Evolutionary conservation across 148 eudicot genomes (phyloP), one percentile per base, ranked within the genome.

Genomic region (Nepenthes gracilis): DNA sequence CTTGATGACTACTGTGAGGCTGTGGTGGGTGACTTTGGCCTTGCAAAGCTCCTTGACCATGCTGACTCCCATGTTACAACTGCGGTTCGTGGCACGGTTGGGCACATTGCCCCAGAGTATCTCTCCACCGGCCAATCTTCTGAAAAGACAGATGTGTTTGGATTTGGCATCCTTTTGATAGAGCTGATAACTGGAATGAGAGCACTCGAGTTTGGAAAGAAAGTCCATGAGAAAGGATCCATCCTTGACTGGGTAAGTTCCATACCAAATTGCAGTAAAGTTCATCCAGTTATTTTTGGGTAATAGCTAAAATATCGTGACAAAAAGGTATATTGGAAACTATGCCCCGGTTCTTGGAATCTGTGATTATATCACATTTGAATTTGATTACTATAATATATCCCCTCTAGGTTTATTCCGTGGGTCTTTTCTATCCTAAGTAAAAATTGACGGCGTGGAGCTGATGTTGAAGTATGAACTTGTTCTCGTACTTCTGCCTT

Each of bases 121-220:
- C 89, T 90, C 61, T 90, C 97, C 60, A 90, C 97, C 0, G 97
- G 97, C 36, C 90, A 87, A 40, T 87, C 95, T 2, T 85, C 97
- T 33, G 97, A 87, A 57, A 90, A 90, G 66, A 90, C 97, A 2
- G 97, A 90, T 43, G 97, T 87, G 11, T 90, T 87, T 65, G 97
- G 97, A 36, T 91, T 85, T 61, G 97, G 97, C 12, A 81, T 85
- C 70, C 87, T 91, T 49, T 64, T 91, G 57, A 47, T 91, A 53
- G 97, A 91, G 80, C 90, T 91, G 10, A 85, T 91, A 15, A 91
- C 97, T 36, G 96, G 97, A 38, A 83, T 77, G 83, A 75, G 88
- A 63, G 93, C 97, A 23, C 76, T 87, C 49, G 97, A 91, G 67
- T 83, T 85, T 57, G 96, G 89, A 37, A 88, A 88, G 67, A 73